Percentiles rank a stretch among this genome's conserved stretches.
Evolutionary conservation across 306 rosid genomes (phyloP).

Genomic region (Vigna hirtella): DNA sequence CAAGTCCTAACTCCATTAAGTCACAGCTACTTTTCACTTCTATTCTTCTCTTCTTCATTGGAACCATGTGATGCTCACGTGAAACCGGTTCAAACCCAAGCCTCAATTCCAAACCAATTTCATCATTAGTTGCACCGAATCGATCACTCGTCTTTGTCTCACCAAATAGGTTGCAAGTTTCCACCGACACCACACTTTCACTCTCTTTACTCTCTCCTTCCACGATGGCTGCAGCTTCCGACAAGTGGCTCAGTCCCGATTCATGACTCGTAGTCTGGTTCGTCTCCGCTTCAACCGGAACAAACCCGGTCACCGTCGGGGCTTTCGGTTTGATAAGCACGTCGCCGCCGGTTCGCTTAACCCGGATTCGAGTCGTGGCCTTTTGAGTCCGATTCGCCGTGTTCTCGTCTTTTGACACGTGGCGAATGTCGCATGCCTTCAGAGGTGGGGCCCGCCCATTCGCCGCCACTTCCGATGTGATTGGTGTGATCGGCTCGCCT

Average conservation of each 20-base stretch:
- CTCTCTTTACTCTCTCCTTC: conserved; percentile 74
- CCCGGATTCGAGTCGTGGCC: conserved; percentile 63
- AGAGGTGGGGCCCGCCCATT: conserved; percentile 72
- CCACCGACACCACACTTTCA: conserved; percentile 70
- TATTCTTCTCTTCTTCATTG: conserved; percentile 76
- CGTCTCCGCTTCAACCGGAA: conserved; percentile 4
- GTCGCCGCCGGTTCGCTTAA: conserved; percentile 34
- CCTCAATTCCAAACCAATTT: conserved; percentile 73
- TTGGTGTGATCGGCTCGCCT: conserved; percentile 82
- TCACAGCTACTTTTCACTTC: conserved; percentile 17
- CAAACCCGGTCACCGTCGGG: conserved; percentile 3
- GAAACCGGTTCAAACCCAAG: conserved; percentile 69
- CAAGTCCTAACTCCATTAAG: conserved; percentile 55
- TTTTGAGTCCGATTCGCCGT: conserved; percentile 43
- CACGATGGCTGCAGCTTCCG: conserved; percentile 55
- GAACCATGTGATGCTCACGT: conserved; percentile 64
- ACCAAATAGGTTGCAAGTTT: conserved; percentile 49
- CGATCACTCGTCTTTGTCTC: conserved; percentile 26
- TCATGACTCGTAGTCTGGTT: conserved; percentile 73
- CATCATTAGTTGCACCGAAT: conserved; percentile 33
- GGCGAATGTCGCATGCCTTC: conserved; percentile 88
- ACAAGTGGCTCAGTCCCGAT: conserved; percentile 74
- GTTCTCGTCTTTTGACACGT: conserved; percentile 76
- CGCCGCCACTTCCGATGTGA: conserved; percentile 69
- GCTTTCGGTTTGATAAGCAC: conserved; percentile 51